phyloP scores from a whole-genome alignment of 2,329 filamentous ascomycete species.

The Trichoderma simmonsii region DNA sequence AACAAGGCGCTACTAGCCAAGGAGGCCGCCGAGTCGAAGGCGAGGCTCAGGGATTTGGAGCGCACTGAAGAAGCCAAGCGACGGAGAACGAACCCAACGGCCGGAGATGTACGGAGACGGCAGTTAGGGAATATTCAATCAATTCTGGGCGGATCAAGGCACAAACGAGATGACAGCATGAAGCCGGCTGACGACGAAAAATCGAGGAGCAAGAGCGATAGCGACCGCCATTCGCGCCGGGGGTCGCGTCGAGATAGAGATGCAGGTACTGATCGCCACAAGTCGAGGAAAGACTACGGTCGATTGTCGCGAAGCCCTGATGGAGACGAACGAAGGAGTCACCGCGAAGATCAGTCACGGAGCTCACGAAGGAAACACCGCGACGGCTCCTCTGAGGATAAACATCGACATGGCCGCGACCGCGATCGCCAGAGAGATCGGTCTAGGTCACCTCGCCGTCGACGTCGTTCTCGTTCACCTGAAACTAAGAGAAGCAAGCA shows the following conservation, averaged over 20 bases:
- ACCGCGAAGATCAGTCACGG: constrained; percentile 22
- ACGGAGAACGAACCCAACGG: constrained; percentile 43
- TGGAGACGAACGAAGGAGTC: constrained; percentile 8
- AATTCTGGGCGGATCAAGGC: constrained; percentile 46
- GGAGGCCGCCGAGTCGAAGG: constrained; percentile 75
- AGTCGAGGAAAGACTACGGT: constrained; percentile 23
- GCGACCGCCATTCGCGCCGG: not conserved
- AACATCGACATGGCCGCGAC: constrained; percentile 17
- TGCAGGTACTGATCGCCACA: not conserved
- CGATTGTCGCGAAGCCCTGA: constrained; percentile 27
- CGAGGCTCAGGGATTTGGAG: constrained; percentile 63
- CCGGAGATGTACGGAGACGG: constrained; percentile 51
- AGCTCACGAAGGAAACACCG: constrained; percentile 19
- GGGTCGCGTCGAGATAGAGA: constrained; percentile 23
- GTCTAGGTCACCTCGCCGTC: constrained; percentile 28
- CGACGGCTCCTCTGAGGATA: constrained; percentile 1
- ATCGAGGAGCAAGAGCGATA: constrained; percentile 16
- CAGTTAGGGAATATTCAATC: constrained; percentile 61
- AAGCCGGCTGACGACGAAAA: constrained; percentile 20
- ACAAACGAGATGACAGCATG: constrained; percentile 26
- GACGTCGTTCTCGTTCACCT: constrained; percentile 33
- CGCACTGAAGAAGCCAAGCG: constrained; percentile 44
- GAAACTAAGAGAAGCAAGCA: constrained; percentile 30
- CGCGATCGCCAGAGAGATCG: constrained; percentile 21
- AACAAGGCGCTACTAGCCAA: constrained; percentile 83